Percentiles rank a stretch among this genome's conserved stretches.
phyloP scores from a whole-genome alignment of 2,329 filamentous ascomycete genomes.

The Stromatinia cepivora region DNA sequence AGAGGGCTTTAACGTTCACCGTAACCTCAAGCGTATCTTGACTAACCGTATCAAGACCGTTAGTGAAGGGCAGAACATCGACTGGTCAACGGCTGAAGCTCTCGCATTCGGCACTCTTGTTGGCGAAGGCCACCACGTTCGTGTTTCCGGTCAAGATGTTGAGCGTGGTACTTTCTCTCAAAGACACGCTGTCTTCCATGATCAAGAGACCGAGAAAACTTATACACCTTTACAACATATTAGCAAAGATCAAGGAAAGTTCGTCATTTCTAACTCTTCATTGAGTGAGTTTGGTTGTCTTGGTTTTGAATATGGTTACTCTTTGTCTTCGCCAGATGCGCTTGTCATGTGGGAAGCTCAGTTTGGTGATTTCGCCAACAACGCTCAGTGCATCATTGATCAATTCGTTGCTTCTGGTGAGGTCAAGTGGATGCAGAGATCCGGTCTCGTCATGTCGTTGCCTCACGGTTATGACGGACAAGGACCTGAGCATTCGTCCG shows the following conservation, averaged over 20 bases:
- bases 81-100: slow-evolving; percentile 96
- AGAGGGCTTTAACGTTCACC: slow-evolving; percentile 85
- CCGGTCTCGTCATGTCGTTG: slow-evolving; percentile 91
- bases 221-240: slow-evolving; percentile 92
- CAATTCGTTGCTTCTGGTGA: slow-evolving; percentile 98
- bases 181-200: slow-evolving; percentile 94
- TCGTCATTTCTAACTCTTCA: slow-evolving; percentile 96
- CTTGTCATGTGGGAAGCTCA: slow-evolving; percentile 99
- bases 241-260: slow-evolving; percentile 87
- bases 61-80: slow-evolving; percentile 87
- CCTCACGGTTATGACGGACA: slow-evolving; percentile 98
- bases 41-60: slow-evolving; percentile 88
- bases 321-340: slow-evolving; percentile 91
- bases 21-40: slow-evolving; percentile 96
- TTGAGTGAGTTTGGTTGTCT: slow-evolving; percentile 70
- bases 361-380: slow-evolving; percentile 99
- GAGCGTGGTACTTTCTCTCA: slow-evolving; percentile 99
- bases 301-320: slow-evolving; percentile 98
- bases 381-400: slow-evolving; percentile 97
- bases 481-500: slow-evolving; percentile 96
- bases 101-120: slow-evolving; percentile 91
- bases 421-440: slow-evolving; percentile 98
- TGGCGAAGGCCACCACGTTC: slow-evolving; percentile 92
- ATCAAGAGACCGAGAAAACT: slow-evolving; percentile 90
- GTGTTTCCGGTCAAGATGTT: slow-evolving; percentile 97